Base-by-base conservation (phyloP, 768 basidiomycete species). In the Lentinula boryana region DNA sequence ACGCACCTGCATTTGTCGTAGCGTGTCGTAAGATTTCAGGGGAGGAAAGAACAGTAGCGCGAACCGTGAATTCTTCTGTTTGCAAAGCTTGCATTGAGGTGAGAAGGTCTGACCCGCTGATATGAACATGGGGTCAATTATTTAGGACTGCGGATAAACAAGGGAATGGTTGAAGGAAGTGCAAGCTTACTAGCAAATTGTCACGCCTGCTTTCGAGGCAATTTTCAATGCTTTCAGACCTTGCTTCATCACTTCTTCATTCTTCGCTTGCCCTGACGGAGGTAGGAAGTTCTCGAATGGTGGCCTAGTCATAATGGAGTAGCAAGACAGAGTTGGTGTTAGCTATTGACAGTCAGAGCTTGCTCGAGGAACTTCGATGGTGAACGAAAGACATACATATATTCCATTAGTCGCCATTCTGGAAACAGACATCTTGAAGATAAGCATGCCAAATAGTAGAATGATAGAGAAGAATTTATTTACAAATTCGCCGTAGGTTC, bases 21-120 rank as follows among this genome's bases (percentile, higher is more conserved):
- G 78, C 78, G 43, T 80, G 79, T n/a, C 69, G 67, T 6, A 79
- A 64, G 16, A 79, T 69, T 1, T 65, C 69, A 0, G 66, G 59
- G 0, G 76, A 71, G 1, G 72, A 62, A 1, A 79, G 70, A 2
- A 77, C 68, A 8, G 66, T 58, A 1, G 75, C 68, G 31, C 79
- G 70, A 23, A 78, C 76, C 9, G 73, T 67, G 61, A 79, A 79
- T 76, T 68, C 67, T 40, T 68, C 75, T 70, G 74, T 81, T 68
- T 73, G 83, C 56, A 74, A 75, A 52, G 73, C 80, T 60, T 71
- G 83, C 75, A 76, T 78, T 60, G 70, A 82, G 41, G 67, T 79
- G 59, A 73, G 71, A 62, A 68, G 63, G 58, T 68, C 67, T 12
- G 67, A 68, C 15, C 67, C 67, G 32, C 67, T 68, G 21, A 23